Base-by-base conservation (phyloP, 1,284 basidiomycete species). In the Bondarzewia mesenterica region DNA sequence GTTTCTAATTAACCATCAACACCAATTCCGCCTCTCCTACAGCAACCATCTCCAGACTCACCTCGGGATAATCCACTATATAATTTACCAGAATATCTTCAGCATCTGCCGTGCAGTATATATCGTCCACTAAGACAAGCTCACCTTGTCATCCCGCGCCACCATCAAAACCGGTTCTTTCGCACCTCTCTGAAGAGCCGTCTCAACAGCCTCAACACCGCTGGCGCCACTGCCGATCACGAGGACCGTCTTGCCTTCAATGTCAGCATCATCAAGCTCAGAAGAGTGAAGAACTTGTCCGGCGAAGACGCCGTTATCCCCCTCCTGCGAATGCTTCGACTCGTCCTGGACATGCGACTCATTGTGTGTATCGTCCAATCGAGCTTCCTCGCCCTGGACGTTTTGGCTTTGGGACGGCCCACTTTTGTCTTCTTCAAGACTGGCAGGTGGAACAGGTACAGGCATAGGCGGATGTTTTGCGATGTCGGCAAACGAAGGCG, bases 191-290 rank as follows among this genome's bases (percentile, higher is more conserved):
- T 62, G 55, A 1, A 77, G 59, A 1, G 72, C 72, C 2, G 74
- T 71, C 56, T 82, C 79, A n/a, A 78, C 75, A 1, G 78, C 74
- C 56, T 83, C 80, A 15, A 82, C 74, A 7, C 76, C 80, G 43
- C 73, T 77, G 0, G 81, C 80, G 0, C 80, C 80, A 36, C 74
- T 74, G 0, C 80, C 81, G 21, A 84, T 65, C 2, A 80, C 68
- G 10, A 74, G 66, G 3, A 78, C 64, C 15, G 65, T 70, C 63
- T 79, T 80, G 1, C 71, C 77, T 7, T 65, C 59, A 2, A 68
- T 57, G 6, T 67, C 57, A 7, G 64, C 62, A 15, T 61, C 62
- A 44, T 67, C 63, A 8, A 82, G 70, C 54, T 78, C 63, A 0
- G 73, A 75, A 1, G 78, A 80, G 57, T 83, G 80, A 2, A 78